These are phyloP conservation scores for Monosporascus sp. DNA, from an alignment of 2,329 filamentous ascomycete genomes.

Conservation along the genomic window DNA sequence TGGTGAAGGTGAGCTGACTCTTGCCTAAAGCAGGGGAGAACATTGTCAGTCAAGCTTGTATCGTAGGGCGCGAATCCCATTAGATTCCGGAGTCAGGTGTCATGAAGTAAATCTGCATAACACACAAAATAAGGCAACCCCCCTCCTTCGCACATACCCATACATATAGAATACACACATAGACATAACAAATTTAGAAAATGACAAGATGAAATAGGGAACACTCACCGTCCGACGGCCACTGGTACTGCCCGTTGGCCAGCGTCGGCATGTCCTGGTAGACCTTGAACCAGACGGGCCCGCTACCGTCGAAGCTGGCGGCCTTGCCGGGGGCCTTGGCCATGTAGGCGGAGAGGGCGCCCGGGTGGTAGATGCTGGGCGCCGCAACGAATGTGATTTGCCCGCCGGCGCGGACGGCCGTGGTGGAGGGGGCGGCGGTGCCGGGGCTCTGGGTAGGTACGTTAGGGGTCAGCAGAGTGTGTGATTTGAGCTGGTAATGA, in stretches of 20 bases:
- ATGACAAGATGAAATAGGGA: neutral
- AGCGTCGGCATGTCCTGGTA: slow-evolving; percentile 33
- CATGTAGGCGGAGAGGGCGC: slow-evolving; percentile 35
- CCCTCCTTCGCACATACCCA: too few species aligned
- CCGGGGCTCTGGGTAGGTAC: slow-evolving; percentile 13
- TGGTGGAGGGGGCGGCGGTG: slow-evolving; percentile 28
- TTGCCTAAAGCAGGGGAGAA: slow-evolving; percentile 14
- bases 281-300: slow-evolving; percentile 38
- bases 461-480: too few species aligned
- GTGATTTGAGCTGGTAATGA: too few species aligned
- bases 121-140: too few species aligned
- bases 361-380: slow-evolving; percentile 34
- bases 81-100: too few species aligned
- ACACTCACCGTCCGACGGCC: slow-evolving; percentile 31
- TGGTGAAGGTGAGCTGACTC: slow-evolving; percentile 23
- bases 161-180: neutral
- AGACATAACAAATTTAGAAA: neutral
- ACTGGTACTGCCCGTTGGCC: slow-evolving; percentile 28
- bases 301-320: slow-evolving; percentile 32
- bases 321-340: slow-evolving; percentile 35
- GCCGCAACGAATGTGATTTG: slow-evolving; percentile 35
- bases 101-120: too few species aligned
- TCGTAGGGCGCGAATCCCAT: too few species aligned
- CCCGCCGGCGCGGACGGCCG: slow-evolving; percentile 32
- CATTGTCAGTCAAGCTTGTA: neutral